Evolutionary conservation across 2,329 filamentous ascomycete species (phyloP), one percentile per base, ranked within the genome.

Genomic region (Nakataea oryzae): DNA sequence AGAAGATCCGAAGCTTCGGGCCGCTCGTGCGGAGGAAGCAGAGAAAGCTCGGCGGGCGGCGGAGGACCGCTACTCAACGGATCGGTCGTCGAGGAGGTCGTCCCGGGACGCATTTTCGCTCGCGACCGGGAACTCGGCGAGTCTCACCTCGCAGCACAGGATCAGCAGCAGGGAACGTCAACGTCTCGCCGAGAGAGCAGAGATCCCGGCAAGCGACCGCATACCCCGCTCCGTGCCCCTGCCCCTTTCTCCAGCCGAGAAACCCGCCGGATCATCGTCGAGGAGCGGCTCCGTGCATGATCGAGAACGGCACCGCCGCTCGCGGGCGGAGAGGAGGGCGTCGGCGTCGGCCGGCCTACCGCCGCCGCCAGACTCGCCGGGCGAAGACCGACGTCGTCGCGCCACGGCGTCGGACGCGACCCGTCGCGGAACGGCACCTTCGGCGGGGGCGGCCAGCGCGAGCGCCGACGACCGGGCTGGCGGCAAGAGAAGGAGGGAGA

Each of bases 281-380:
- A 28, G 29, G 24, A 11, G 24, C 26, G 26, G 21, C 58, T n/a
- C 14, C 29, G 9, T 11, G 58, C 41, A 21, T 27, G 58, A n/a
- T 28, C 14, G 27, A 14, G 34, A 29, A 14, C 54, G 17, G 7
- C 54, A 29, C 54, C 54, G 24, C 54, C 24, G 54, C 54, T 3
- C 24, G 54, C 58, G 27, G 41, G 56, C 8, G 27, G 54, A 55
- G 41, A 50, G 7, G 41, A 55, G 21, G 27, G n/a, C 34, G 54
- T 21, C 54, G n/a, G 30, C 47, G 60, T 11, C 57, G 28, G 13
- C 64, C 66, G 64, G 58, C 63, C n/a, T n/a, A n/a, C n/a, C n/a
- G 61, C 54, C 67, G 68, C 62, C 67, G 67, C 55, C 61, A 58
- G 28, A 65, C 65, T 17, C 65, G 66, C 21, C 64, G 61, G 55